Base-by-base conservation (phyloP, 768 basidiomycete species). In the Lyophyllum semitale region DNA sequence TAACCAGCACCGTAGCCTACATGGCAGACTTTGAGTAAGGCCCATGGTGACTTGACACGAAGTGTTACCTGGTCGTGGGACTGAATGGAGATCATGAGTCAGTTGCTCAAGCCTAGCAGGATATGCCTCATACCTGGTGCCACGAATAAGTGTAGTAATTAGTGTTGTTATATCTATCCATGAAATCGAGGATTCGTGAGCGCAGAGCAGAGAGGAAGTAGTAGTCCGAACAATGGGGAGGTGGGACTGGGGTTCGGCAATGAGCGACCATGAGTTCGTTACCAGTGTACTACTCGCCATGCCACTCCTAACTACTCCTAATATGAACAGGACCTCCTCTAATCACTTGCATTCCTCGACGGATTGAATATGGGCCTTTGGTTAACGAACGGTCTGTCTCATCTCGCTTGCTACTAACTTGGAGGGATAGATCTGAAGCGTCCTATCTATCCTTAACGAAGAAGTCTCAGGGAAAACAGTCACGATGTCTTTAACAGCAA, bases 41-140 rank as follows among this genome's bases (percentile, higher is more conserved):
- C 42, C 46, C 55, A 63, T 43, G 40, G 42, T 50, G n/a, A 42
- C 53, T 49, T 30, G 22, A 48, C 50, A 58, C 66, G 38, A 42
- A 50, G 48, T 50, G 63, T 59, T 76, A 86, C 91, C 84, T 93
- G 91, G 79, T 93, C 91, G 80, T 93, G 91, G 59, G 91, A 91
- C 91, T 93, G 60, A 57, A 62, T 49, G 59, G 53, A 59, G 55
- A 26, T 54, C 45, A 37, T 38, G 53, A 30, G 57, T 55, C 44
- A 54, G 53, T 56, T 29, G 30, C 57, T 60, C 30, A 56, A 51
- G 55, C 63, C 47, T 61, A 58, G 44, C 58, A 48, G 49, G 46
- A 41, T 27, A 17, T 48, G 69, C 30, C 13, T 37, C 81, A 58
- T 64, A 91, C 91, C 83, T 93, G 91, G 71, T 93, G 91, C 91